Evolutionary conservation across 2,329 filamentous ascomycete genomes (phyloP), one percentile per base, ranked within the genome.

Genomic region (Fusarium sp.): DNA sequence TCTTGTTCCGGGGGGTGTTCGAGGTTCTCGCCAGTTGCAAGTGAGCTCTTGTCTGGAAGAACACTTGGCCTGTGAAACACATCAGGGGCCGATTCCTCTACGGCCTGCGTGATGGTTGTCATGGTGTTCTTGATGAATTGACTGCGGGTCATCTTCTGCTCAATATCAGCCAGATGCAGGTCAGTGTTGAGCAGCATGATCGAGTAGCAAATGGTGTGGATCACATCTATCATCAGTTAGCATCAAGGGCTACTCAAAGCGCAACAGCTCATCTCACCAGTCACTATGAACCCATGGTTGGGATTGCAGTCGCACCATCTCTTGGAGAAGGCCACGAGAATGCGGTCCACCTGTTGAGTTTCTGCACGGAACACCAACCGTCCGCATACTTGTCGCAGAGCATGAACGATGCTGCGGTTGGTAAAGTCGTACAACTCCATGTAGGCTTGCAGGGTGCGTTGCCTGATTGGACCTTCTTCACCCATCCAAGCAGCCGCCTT

Each of bases 101-200:
- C 88, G 14, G 94, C 92, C 58, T 95, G 92, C 68, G 90, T 91
- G 72, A 99, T 94, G 0, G 96, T 98, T 1, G 94, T 93, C 87
- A 98, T 92, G 6, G 97, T 98, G 81, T 99, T 99, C 83, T 97
- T 97, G 80, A 99, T 90, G 80, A 98, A 99, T 80, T 98, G 96
- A 73, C 89, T 92, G 65, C 94, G 91, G 2, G 96, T 98, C 97
- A 99, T 99, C 85, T 97, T 97, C 78, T 94, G 92, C 71, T 97
- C 95, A 77, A 98, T 98, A 80, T 98, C 95, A 68, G 96, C 97
- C 79, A 98, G 84, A 80, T 99, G 96, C 65, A 99, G 87, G 85
- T 99, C 97, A 37, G 97, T 99, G 80, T 99, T 99, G 73, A 99
- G 88, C 13, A 99, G 88, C 80, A 99, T 92, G 74, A 99, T 91